phyloP scores from a whole-genome alignment of 208 protist species.

The Tritrichomonas foetus region DNA sequence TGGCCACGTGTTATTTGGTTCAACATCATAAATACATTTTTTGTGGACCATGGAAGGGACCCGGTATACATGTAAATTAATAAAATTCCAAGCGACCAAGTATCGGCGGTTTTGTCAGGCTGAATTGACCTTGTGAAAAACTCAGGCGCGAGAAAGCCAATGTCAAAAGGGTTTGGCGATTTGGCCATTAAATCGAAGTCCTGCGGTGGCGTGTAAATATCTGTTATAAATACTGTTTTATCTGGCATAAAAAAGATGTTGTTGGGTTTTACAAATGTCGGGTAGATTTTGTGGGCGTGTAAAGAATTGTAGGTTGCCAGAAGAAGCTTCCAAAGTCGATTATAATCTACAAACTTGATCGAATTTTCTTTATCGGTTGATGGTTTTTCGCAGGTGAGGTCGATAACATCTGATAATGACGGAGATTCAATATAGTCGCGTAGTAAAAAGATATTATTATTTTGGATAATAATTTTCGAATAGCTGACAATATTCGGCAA shows the following conservation, averaged over 20 bases:
- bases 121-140: neutral
- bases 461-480: too few relatives aligned
- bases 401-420: too few relatives aligned
- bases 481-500: too few relatives aligned
- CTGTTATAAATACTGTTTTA: neutral
- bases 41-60: neutral
- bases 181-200: neutral
- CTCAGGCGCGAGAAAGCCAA: constrained; percentile 18
- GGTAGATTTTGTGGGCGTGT: neutral
- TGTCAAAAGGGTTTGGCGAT: neutral
- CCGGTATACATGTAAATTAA: neutral
- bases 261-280: neutral
- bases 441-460: too few relatives aligned
- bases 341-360: too few relatives aligned
- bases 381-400: too few relatives aligned
- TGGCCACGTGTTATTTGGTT: too few relatives aligned
- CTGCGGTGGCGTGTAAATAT: neutral
- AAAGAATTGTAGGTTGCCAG: too few relatives aligned
- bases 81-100: neutral
- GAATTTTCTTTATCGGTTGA: too few relatives aligned
- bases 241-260: neutral
- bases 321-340: too few relatives aligned
- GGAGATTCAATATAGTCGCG: too few relatives aligned
- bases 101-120: neutral
- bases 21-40: neutral